Evolutionary conservation across 331 rosid species (phyloP).

Genomic region (Telfairia occidentalis): DNA sequence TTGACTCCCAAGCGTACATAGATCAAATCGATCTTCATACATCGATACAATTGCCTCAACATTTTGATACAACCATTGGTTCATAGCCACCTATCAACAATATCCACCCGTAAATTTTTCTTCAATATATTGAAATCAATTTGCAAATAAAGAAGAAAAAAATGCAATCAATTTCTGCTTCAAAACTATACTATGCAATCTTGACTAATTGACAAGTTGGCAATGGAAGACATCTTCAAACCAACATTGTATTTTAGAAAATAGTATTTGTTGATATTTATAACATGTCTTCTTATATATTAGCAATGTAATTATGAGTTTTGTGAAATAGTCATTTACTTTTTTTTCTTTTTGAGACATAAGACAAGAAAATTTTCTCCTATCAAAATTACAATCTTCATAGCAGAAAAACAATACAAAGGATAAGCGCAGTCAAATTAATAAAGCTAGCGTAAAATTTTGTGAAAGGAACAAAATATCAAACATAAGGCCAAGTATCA

Average conservation of each 20-base stretch:
- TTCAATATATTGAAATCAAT: not conserved
- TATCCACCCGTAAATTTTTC: not conserved
- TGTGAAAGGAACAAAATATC: not conserved
- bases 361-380: too few species aligned
- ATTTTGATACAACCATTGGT: constrained; percentile 80
- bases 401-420: not conserved
- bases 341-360: too few species aligned
- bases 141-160: not conserved
- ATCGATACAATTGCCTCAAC: constrained; percentile 75
- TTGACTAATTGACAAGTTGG: not conserved
- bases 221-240: too few species aligned
- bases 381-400: too few species aligned
- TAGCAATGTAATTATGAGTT: too few species aligned
- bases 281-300: too few species aligned
- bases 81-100: constrained; percentile 64
- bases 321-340: too few species aligned
- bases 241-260: too few species aligned
- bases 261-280: too few species aligned
- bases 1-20: constrained; percentile 57
- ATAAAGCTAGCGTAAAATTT: not conserved
- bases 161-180: not conserved
- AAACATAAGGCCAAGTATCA: not conserved
- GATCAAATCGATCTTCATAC: constrained; percentile 90
- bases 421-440: not conserved
- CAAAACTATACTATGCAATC: not conserved